Percentiles rank a stretch among this genome's conserved stretches.
These are phyloP conservation scores for Cystobasidiaceae sp. DNA, from an alignment of 1,284 basidiomycete genomes.

Conservation along the genomic window DNA sequence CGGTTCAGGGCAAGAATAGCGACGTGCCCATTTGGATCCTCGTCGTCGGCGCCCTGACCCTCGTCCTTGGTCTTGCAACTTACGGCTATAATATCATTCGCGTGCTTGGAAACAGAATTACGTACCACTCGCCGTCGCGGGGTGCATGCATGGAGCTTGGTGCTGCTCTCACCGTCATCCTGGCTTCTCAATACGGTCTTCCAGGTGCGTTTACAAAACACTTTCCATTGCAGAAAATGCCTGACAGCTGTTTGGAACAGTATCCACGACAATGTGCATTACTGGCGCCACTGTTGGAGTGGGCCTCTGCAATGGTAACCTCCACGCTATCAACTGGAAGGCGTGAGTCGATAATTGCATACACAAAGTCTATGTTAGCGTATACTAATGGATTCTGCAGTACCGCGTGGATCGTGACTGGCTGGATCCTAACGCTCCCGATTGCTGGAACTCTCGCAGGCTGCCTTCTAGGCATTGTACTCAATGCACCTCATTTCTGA, in stretches of 20 bases:
- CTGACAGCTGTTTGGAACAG: no score
- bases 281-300: slow-evolving; percentile 52
- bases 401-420: slow-evolving; percentile 17
- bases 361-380: no score
- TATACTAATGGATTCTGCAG: no score
- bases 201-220: slow-evolving; percentile 30
- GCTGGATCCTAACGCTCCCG: slow-evolving; percentile 50
- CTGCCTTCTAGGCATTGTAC: slow-evolving; percentile 46
- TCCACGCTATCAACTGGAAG: slow-evolving; percentile 46
- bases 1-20: slow-evolving; percentile 43
- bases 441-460: slow-evolving; percentile 48
- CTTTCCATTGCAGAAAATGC: no score
- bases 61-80: slow-evolving; percentile 52
- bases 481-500: slow-evolving; percentile 47
- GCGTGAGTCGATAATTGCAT: no score
- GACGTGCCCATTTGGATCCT: slow-evolving; percentile 52
- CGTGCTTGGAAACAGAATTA: slow-evolving; percentile 47
- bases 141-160: slow-evolving; percentile 54
- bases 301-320: slow-evolving; percentile 48
- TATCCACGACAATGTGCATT: slow-evolving; percentile 48
- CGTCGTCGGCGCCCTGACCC: slow-evolving; percentile 47
- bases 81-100: slow-evolving; percentile 46
- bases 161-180: slow-evolving; percentile 49
- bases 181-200: slow-evolving; percentile 49
- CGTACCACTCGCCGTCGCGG: slow-evolving; percentile 51